Percentiles rank a stretch among this genome's conserved stretches.
These are phyloP conservation scores for Schizonepeta tenuifolia DNA, from an alignment of 257 asterid genomes.

Conservation along the genomic window DNA sequence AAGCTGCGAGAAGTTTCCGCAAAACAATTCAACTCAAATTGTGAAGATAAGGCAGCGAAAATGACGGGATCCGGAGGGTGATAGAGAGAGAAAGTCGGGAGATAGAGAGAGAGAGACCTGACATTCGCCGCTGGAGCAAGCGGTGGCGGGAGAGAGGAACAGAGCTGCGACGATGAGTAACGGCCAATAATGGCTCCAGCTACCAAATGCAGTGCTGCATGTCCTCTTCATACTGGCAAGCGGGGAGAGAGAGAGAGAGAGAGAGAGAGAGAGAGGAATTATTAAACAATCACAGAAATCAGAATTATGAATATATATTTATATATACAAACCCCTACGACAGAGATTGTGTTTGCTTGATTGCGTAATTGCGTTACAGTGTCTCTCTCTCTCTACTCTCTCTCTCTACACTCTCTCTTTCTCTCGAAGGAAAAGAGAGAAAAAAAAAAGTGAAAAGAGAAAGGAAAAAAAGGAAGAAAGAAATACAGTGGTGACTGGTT, in stretches of 20 bases:
- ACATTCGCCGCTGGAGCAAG: constrained; percentile 69
- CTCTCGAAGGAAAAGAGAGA: neutral
- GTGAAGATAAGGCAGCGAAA: constrained; percentile 3
- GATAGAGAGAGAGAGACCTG: constrained; percentile 53
- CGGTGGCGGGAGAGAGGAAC: constrained; percentile 45
- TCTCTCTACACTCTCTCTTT: neutral
- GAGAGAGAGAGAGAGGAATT: constrained; percentile 12
- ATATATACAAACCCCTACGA: neutral
- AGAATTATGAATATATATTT: neutral
- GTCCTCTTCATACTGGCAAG: constrained; percentile 36
- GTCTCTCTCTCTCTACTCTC: neutral
- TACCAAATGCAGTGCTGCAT: constrained; percentile 35
- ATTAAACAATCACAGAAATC: neutral
- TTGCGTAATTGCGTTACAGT: neutral
- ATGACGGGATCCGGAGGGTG: constrained; percentile 39
- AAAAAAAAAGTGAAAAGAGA: neutral
- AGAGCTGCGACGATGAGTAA: constrained; percentile 35
- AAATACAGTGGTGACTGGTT: no score
- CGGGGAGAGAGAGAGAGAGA: constrained; percentile 14
- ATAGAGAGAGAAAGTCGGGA: neutral
- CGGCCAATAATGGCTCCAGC: constrained; percentile 29
- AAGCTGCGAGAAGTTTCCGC: constrained; percentile 51
- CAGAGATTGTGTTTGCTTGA: constrained; percentile 32
- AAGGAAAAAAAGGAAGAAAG: neutral
- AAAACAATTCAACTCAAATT: constrained; percentile 37